phyloP scores from a whole-genome alignment of 176 grass and related monocot genomes.

The Coix lacrymajobi region DNA sequence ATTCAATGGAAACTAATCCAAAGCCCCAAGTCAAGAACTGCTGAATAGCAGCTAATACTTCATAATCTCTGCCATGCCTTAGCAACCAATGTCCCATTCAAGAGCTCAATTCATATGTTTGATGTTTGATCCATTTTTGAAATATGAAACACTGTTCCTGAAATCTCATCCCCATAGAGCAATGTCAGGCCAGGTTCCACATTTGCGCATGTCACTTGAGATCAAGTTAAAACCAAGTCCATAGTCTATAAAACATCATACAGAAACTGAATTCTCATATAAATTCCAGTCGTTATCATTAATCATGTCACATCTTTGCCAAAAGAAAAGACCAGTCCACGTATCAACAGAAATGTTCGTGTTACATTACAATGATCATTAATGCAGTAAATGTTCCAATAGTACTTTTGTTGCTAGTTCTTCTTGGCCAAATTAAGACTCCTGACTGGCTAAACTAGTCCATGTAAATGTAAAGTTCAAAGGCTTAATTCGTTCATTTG shows the following conservation, averaged over 20 bases:
- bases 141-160: constrained; percentile 9
- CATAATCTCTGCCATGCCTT: too few species aligned
- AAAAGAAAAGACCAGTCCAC: not conserved
- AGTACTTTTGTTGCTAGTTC: not conserved
- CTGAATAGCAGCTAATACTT: too few species aligned
- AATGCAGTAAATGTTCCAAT: constrained; percentile 12
- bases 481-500: not conserved
- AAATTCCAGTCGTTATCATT: not conserved
- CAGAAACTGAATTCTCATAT: not conserved
- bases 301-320: constrained; percentile 3
- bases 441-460: not conserved
- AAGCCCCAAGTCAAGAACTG: not conserved
- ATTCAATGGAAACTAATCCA: not conserved
- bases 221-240: not conserved
- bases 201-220: not conserved
- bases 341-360: not conserved
- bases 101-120: not conserved
- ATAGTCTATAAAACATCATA: constrained; percentile 7
- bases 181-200: not conserved
- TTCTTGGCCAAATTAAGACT: not conserved
- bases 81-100: too few species aligned
- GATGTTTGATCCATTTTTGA: constrained; percentile 1
- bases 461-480: constrained; percentile 29
- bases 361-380: not conserved
- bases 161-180: constrained; percentile 22